phyloP scores from a whole-genome alignment of 305 asterid species.

The Plantago coronopus region DNA sequence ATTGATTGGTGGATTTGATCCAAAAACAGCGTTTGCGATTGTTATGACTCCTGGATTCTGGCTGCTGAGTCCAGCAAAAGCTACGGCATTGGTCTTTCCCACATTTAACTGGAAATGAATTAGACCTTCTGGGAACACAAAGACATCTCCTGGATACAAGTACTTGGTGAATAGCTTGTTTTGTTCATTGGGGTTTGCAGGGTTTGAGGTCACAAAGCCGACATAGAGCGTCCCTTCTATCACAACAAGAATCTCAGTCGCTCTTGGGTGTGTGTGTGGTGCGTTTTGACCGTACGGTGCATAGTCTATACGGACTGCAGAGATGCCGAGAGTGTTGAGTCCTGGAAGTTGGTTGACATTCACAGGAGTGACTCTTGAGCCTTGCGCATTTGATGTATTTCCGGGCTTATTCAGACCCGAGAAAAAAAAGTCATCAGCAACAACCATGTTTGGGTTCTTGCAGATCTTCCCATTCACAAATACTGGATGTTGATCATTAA shows the following conservation, averaged over 20 bases:
- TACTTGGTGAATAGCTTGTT: constrained; percentile 18
- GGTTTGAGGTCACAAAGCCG: constrained; percentile 23
- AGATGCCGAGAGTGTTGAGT: constrained; percentile 31
- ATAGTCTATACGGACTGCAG: constrained; percentile 22
- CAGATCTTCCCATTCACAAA: constrained; percentile 20
- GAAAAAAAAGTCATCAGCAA: constrained; percentile 25
- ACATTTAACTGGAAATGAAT: constrained; percentile 21
- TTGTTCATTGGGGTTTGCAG: neutral
- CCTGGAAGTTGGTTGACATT: constrained; percentile 24
- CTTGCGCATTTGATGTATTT: constrained; percentile 12
- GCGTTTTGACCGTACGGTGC: constrained; percentile 24
- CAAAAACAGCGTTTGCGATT: constrained; percentile 17
- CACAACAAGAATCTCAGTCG: constrained; percentile 17
- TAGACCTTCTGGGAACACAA: constrained; percentile 22
- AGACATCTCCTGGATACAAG: constrained; percentile 16
- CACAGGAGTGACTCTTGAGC: constrained; percentile 13
- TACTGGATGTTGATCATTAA: constrained; percentile 3
- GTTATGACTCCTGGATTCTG: constrained; percentile 25
- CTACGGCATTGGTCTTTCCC: constrained; percentile 10
- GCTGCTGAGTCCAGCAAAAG: constrained; percentile 21
- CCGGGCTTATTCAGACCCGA: constrained; percentile 22
- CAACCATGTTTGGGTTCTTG: constrained; percentile 26
- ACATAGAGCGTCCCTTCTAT: constrained; percentile 19
- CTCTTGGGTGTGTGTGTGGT: constrained; percentile 30
- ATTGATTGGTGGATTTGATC: constrained; percentile 20